These are phyloP conservation scores for Neospermospora avenae DNA, from an alignment of 2,329 filamentous ascomycete genomes.

Conservation along the genomic window DNA sequence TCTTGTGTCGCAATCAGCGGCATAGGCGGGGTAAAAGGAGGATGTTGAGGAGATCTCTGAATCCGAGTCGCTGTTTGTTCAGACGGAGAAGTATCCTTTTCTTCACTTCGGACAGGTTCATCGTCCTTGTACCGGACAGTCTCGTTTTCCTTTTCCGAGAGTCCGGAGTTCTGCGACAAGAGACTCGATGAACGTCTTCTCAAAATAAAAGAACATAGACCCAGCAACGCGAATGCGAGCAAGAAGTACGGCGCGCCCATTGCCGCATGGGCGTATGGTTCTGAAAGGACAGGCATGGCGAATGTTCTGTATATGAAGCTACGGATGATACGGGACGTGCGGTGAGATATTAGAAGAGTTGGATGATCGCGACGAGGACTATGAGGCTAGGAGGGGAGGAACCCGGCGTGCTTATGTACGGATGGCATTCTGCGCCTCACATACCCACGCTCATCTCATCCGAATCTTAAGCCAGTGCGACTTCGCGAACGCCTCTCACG, in stretches of 20 bases:
- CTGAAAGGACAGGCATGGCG: conserved; percentile 16
- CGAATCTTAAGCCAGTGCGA: conserved; percentile 4
- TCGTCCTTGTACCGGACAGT: not conserved
- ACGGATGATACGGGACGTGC: conserved; percentile 3
- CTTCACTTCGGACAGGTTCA: not conserved
- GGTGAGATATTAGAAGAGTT: conserved; percentile 3
- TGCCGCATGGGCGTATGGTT: conserved; percentile 5
- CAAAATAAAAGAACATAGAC: not conserved
- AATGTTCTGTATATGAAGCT: not conserved
- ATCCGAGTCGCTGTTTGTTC: not conserved
- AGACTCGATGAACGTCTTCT: not conserved
- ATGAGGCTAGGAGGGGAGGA: not conserved
- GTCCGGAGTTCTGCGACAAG: not conserved
- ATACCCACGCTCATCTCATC: not conserved
- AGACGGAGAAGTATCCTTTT: not conserved
- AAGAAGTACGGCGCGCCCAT: conserved; percentile 1
- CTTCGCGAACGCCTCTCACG: conserved; percentile 4
- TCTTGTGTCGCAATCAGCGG: conserved; percentile 3
- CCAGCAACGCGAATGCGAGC: conserved; percentile 7
- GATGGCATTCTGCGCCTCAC: conserved; percentile 1
- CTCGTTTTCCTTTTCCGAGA: not conserved
- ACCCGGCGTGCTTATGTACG: conserved; percentile 3
- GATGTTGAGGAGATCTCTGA: conserved; percentile 17
- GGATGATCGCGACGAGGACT: not conserved
- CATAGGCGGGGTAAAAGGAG: conserved; percentile 1